phyloP scores from a whole-genome alignment of 306 rosid genomes.

The Trifolium subterraneum region DNA sequence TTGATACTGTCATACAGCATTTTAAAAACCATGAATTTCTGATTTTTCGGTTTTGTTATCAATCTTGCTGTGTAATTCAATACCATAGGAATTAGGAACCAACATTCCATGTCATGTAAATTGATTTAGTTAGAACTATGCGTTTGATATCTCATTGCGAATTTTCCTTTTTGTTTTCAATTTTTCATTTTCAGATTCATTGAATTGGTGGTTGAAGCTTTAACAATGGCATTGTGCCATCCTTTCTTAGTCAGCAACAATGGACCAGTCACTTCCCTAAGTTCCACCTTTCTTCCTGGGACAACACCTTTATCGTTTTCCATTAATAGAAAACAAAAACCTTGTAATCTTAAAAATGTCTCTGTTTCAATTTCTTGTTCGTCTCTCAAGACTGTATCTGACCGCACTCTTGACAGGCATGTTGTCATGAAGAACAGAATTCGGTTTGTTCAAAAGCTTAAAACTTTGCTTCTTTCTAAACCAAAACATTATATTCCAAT shows the following conservation, averaged over 20 bases:
- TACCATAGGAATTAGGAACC: constrained; percentile 22
- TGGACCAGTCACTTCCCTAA: constrained; percentile 38
- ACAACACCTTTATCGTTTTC: constrained; percentile 39
- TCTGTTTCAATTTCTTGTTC: constrained; percentile 62
- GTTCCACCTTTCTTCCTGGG: constrained; percentile 53
- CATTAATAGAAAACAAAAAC: constrained; percentile 40
- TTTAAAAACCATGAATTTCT: neutral
- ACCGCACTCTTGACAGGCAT: constrained; percentile 69
- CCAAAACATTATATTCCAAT: constrained; percentile 82
- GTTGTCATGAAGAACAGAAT: constrained; percentile 68
- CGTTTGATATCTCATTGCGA: constrained; percentile 4
- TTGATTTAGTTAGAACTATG: neutral
- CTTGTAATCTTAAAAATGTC: constrained; percentile 2
- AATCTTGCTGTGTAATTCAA: neutral
- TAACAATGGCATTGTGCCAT: constrained; percentile 51
- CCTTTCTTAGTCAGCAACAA: constrained; percentile 50
- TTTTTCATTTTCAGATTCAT: constrained; percentile 42
- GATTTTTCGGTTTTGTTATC: neutral
- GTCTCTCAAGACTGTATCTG: constrained; percentile 69
- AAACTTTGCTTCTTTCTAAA: constrained; percentile 82
- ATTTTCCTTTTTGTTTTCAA: neutral
- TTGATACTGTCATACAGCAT: neutral
- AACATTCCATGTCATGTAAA: neutral
- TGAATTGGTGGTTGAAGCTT: constrained; percentile 25
- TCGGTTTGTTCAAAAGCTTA: constrained; percentile 84